Conservation (phyloP, 108 stramenopile genomes). For the Conticribra weissflogii region DNA sequence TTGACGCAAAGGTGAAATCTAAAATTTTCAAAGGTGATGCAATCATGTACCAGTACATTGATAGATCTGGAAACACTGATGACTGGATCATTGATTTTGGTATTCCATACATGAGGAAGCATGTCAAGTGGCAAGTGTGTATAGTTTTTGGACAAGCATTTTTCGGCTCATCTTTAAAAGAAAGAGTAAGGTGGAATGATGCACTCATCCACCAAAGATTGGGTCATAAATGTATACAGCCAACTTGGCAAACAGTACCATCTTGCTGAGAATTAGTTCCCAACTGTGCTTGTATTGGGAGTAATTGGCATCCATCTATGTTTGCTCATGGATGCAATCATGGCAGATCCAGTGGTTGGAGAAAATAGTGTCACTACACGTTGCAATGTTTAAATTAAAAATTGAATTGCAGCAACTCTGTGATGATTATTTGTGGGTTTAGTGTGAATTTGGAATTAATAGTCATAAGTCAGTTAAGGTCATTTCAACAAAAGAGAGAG, state of each 20-base stretch:
- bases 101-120: constrained; percentile 8
- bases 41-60: background rate
- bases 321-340: constrained; percentile 4
- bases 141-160: constrained; percentile 11
- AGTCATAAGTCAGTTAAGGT: constrained; percentile 34
- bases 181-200: background rate
- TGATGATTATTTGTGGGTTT: constrained; percentile 32
- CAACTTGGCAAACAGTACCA: constrained; percentile 9
- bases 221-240: background rate
- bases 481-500: constrained; percentile 36
- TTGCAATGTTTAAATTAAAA: background rate
- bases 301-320: constrained; percentile 1
- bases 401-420: background rate
- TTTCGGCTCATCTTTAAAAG: background rate
- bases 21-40: constrained; percentile 22
- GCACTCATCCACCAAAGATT: background rate
- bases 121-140: background rate
- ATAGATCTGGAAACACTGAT: constrained; percentile 17
- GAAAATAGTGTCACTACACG: background rate
- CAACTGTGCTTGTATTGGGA: background rate
- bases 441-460: constrained; percentile 41
- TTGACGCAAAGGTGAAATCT: constrained; percentile 32
- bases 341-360: background rate
- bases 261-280: background rate
- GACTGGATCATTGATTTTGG: constrained; percentile 25